Conservation (phyloP, 2,329 filamentous ascomycete species). For the Penicillium sp. region DNA sequence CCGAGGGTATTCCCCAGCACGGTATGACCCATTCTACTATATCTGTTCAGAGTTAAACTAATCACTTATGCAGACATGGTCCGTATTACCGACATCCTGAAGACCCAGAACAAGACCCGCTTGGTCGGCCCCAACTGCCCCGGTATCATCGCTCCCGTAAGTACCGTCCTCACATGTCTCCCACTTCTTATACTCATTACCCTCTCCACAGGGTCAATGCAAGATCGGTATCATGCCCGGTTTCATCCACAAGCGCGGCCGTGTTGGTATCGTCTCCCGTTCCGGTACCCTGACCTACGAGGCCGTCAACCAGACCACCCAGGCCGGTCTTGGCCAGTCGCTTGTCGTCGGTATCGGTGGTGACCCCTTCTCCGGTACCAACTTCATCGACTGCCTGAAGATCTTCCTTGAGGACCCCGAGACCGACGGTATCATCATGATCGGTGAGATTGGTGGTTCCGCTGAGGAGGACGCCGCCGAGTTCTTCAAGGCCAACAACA, state of each 20-base stretch:
- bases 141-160: constrained; percentile 78
- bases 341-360: constrained; percentile 97
- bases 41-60: background rate
- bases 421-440: constrained; percentile 99
- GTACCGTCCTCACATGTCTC: constrained; percentile 16
- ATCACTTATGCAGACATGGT: constrained; percentile 71
- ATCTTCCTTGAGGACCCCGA: constrained; percentile 94
- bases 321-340: constrained; percentile 92
- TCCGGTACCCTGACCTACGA: constrained; percentile 99
- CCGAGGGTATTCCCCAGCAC: constrained; percentile 95
- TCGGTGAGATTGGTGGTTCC: constrained; percentile 95
- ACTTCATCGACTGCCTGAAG: constrained; percentile 98
- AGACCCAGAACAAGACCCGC: constrained; percentile 94
- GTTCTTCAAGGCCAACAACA: constrained; percentile 90
- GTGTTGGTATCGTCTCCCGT: constrained; percentile 96
- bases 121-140: constrained; percentile 97
- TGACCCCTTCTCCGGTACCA: constrained; percentile 97
- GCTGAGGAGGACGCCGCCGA: constrained; percentile 98
- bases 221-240: constrained; percentile 99
- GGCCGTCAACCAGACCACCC: constrained; percentile 98
- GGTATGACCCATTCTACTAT: constrained; percentile 54
- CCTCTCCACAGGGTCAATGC: constrained; percentile 69
- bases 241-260: constrained; percentile 99
- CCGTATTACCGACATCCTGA: constrained; percentile 94
- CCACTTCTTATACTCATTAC: constrained; percentile 8